Evolutionary conservation across 169 alveolate genomes (phyloP), one percentile per base, ranked within the genome.

Genomic region (Toxoplasma gondii): DNA sequence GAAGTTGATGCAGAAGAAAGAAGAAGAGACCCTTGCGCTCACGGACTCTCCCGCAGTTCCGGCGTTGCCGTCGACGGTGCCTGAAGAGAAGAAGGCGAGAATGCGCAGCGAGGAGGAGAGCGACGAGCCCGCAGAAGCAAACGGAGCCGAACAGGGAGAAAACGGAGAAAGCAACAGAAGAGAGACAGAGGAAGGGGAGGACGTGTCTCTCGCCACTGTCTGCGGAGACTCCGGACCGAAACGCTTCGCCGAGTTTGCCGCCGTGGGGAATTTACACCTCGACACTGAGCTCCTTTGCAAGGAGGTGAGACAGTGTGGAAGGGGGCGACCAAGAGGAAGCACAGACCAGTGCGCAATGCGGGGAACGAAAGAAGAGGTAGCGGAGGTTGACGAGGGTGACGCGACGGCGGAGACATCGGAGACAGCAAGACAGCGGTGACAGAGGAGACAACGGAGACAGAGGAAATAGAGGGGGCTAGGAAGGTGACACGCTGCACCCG

Each of bases 1-100:
- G 43, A 36, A 36, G 43, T 12, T 34, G 43, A 10, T 36, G 84
- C 84, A 74, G 84, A 31, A 74, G 84, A 36, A 69, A n/a, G 82
- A 69, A 24, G 82, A 74, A n/a, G 84, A 74, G 84, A 36, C 84
- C 45, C 84, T n/a, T 41, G 45, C 44, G 84, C 84, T 74, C 44
- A 2, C 84, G 24, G 10, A 34, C 84, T 22, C 84, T 2, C 39
- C 43, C 24, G 43, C 49, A 27, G 45, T 31, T 7, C 84, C 9
- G 17, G 45, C 44, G 84, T n/a, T 74, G 38, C 84, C 44, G 43
- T 36, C 44, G 84, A 74, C 39, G 43, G 84, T 36, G 43, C 38
- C 49, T 1, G 84, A 74, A n/a, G 84, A 10, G 43, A 74, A 10
- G 1, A 16, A 74, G 84, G 24, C 44, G n/a, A 16, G n/a, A n/a